Conservation (phyloP, 441 rosid genomes). For the Codiaeum variegatum region DNA sequence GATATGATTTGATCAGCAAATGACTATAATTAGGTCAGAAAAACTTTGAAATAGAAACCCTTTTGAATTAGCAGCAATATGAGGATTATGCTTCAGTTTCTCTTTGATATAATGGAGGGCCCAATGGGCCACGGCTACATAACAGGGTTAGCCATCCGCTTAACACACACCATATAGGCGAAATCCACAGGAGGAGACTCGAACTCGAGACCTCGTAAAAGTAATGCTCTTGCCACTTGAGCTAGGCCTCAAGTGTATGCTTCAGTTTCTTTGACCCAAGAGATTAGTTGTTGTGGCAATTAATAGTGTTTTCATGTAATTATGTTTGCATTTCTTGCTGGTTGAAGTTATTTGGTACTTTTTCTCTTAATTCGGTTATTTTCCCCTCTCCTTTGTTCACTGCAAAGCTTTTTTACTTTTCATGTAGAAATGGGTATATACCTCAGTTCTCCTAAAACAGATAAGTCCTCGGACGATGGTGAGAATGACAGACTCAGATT, state of each 20-base stretch:
- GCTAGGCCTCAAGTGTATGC: too few relatives aligned
- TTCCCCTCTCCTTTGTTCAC: not conserved
- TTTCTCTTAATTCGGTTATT: not conserved
- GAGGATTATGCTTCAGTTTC: too few relatives aligned
- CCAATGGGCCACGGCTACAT: too few relatives aligned
- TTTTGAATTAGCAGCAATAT: not conserved
- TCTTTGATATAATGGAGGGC: too few relatives aligned
- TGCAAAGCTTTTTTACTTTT: conserved; percentile 12
- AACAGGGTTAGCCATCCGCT: too few relatives aligned
- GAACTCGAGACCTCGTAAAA: too few relatives aligned
- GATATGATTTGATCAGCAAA: conserved; percentile 9
- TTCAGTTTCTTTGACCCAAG: not conserved
- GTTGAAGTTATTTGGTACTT: not conserved
- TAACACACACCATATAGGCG: too few relatives aligned
- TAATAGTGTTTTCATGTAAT: not conserved
- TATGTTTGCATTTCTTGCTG: not conserved
- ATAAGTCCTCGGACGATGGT: conserved; percentile 86
- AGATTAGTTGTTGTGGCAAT: not conserved
- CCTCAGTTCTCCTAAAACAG: conserved; percentile 90
- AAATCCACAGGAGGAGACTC: too few relatives aligned
- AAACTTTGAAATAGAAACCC: not conserved
- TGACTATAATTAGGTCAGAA: not conserved
- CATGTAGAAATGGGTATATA: conserved; percentile 78
- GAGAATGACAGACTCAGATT: conserved; percentile 70
- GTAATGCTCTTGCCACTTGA: too few relatives aligned